Evolutionary conservation across 768 basidiomycete genomes (phyloP), one percentile per base, ranked within the genome.

Genomic region (Paxillus involutus): DNA sequence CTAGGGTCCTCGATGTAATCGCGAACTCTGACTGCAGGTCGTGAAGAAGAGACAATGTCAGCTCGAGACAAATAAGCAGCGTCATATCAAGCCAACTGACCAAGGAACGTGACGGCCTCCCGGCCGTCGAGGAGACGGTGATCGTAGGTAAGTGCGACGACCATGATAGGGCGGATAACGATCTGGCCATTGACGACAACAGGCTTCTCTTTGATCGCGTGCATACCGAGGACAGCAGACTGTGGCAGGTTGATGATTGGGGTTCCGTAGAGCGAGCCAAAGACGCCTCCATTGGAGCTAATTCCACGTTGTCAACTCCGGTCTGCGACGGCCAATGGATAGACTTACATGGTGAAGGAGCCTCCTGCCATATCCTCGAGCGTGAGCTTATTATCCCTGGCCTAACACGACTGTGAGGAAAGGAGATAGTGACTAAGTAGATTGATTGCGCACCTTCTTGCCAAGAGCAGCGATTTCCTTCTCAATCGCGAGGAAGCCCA

Each of bases 241-340:
- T 98, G 96, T 4, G 95, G 96, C 43, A 95, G 77, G 79, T 98
- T 98, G 75, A 98, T 96, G 67, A 99, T 99, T 36, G 96, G 96
- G n/a, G 96, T 99, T 39, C 96, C 96, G 65, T 88, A 97, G 46
- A 99, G 77, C 46, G 93, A 96, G 42, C 96, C 96, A 66, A 99
- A 99, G 69, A 99, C 96, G 63, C 96, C 96, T 43, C 96, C 97
- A 67, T 99, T 99, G 39, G 97, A 98, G 72, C 94, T 96, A 58
- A 21, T 56, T 8, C 7, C n/a, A 8, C 8, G 11, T 19, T 2
- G 33, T 58, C 37, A 63, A 43, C 41, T 49, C 33, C 1, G 3
- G 35, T 53, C 13, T 9, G 11, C 12, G 45, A 17, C n/a, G n/a
- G 3, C 33, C 24, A 37, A 10, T 53, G 24, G 9, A 51, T 33